phyloP scores from a whole-genome alignment of 1,284 basidiomycete genomes.

The Trametes polyzona region DNA sequence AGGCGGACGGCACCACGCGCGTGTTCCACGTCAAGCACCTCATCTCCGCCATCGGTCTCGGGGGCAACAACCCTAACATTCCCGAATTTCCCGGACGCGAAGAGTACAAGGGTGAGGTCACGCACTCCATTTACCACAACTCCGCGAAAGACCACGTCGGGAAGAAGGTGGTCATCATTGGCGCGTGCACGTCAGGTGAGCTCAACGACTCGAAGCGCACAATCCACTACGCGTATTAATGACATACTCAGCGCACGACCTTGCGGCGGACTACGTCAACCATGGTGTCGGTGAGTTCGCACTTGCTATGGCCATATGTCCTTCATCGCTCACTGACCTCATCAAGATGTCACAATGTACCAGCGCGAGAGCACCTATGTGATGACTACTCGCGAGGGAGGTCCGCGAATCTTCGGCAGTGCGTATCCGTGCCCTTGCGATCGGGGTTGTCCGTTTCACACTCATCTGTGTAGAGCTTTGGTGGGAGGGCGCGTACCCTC shows the following conservation, averaged over 20 bases:
- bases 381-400: conserved; percentile 54
- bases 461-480: conserved; percentile 47
- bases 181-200: conserved; percentile 52
- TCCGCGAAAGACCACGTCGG: conserved; percentile 44
- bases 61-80: conserved; percentile 51
- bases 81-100: conserved; percentile 54
- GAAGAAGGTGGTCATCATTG: conserved; percentile 53
- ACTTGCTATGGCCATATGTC: neutral
- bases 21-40: conserved; percentile 59
- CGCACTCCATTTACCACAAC: conserved; percentile 47
- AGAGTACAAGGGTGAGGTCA: conserved; percentile 45
- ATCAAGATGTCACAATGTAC: conserved; percentile 59
- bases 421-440: conserved; percentile 16
- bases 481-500: conserved; percentile 49
- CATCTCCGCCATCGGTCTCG: conserved; percentile 65
- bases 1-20: conserved; percentile 45
- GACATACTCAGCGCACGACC: conserved; percentile 39
- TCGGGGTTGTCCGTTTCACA: neutral
- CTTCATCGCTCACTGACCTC: no score
- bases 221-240: neutral
- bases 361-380: conserved; percentile 68
- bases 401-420: conserved; percentile 42
- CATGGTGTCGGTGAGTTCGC: conserved; percentile 45
- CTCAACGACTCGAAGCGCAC: neutral
- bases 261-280: conserved; percentile 48